Percentiles rank a stretch among this genome's conserved stretches.
These are phyloP conservation scores for Leishmania tropica DNA, from an alignment of 208 protist species.

Conservation along the genomic window DNA sequence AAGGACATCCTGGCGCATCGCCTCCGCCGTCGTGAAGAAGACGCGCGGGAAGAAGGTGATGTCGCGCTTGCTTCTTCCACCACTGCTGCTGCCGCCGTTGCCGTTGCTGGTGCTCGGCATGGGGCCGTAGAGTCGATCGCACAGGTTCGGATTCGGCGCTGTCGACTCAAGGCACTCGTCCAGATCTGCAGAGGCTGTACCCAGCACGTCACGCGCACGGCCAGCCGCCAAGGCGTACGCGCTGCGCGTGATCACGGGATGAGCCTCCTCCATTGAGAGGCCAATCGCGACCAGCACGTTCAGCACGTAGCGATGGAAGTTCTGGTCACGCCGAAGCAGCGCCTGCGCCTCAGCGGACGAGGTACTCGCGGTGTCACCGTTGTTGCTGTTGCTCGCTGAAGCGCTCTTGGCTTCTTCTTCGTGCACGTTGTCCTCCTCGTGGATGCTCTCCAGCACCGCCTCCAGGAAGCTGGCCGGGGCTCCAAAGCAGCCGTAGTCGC, in stretches of 20 bases:
- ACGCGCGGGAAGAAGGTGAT: constrained; percentile 45
- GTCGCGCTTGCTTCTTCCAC: constrained; percentile 16
- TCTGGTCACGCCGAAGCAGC: constrained; percentile 36
- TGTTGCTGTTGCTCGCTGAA: constrained; percentile 14
- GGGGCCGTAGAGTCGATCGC: constrained; percentile 20
- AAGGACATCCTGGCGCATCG: constrained; percentile 31
- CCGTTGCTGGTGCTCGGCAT: background rate
- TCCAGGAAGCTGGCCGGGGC: constrained; percentile 15
- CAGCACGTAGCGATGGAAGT: constrained; percentile 56
- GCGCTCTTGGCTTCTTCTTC: constrained; percentile 6
- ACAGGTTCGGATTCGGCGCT: constrained; percentile 11
- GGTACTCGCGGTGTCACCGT: constrained; percentile 17
- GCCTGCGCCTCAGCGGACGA: constrained; percentile 14
- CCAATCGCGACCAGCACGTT: constrained; percentile 59
- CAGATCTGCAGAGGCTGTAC: constrained; percentile 24
- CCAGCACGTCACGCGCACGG: constrained; percentile 46
- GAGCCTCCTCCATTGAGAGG: constrained; percentile 54
- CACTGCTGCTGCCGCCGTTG: constrained; percentile 2
- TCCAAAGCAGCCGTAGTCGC: constrained; percentile 20
- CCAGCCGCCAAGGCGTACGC: constrained; percentile 34
- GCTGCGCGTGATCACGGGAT: constrained; percentile 41
- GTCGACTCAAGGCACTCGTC: constrained; percentile 24
- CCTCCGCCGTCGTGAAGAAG: constrained; percentile 38
- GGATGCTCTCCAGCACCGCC: constrained; percentile 33
- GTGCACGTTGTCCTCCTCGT: constrained; percentile 28